These are phyloP conservation scores for Neurospora sp. DNA, from an alignment of 495 filamentous ascomycete genomes.

Conservation along the genomic window DNA sequence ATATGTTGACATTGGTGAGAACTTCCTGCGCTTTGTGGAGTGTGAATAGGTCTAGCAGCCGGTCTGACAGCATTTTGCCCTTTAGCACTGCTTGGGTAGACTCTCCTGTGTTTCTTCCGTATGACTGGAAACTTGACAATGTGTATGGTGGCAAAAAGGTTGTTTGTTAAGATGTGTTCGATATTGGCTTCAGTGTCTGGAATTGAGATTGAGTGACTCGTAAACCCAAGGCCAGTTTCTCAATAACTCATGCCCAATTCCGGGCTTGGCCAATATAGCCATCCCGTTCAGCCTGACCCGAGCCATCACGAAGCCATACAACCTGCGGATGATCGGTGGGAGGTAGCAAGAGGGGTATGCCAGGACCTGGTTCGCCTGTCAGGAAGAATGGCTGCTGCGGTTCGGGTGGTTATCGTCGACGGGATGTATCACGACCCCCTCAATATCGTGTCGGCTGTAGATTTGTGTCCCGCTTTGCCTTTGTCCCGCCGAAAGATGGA, in stretches of 20 bases:
- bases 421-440: neutral
- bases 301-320: neutral
- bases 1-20: slow-evolving; percentile 1
- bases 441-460: neutral
- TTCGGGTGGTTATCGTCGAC: neutral
- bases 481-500: neutral
- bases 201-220: neutral
- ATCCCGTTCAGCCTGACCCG: neutral
- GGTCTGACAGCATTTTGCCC: slow-evolving; percentile 16
- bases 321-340: neutral
- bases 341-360: neutral
- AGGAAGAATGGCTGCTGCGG: neutral
- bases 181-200: neutral
- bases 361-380: neutral
- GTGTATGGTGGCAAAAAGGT: neutral
- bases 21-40: slow-evolving; percentile 12
- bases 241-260: neutral
- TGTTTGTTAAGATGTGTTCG: neutral
- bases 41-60: slow-evolving; percentile 9
- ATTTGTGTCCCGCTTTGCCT: neutral
- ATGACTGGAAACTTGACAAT: neutral
- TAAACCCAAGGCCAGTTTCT: neutral
- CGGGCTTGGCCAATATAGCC: neutral
- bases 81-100: neutral
- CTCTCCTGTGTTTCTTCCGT: neutral